Evolutionary conservation across 2,329 filamentous ascomycete species (phyloP).

Genomic region (Lasiodiplodia sp.): DNA sequence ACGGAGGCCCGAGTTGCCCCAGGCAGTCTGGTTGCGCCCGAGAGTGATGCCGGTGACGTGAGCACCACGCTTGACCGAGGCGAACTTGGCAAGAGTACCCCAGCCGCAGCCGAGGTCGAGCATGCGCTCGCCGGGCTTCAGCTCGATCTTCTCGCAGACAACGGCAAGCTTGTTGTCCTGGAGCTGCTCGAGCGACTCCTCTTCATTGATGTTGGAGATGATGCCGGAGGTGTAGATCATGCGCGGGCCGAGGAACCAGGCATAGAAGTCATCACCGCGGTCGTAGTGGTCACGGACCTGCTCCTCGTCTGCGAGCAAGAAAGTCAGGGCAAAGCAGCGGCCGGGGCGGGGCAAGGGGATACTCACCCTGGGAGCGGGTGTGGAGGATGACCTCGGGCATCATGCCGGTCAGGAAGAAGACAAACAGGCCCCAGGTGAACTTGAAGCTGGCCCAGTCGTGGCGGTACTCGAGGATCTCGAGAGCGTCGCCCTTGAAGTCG

Average conservation of each 20-base stretch:
- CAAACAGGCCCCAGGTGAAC: constrained; percentile 85
- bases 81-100: constrained; percentile 94
- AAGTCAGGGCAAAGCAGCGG: constrained; percentile 9
- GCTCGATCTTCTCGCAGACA: constrained; percentile 93
- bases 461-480: constrained; percentile 90
- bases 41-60: constrained; percentile 89
- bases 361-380: constrained; percentile 81
- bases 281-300: constrained; percentile 98
- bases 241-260: constrained; percentile 95
- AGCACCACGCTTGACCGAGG: constrained; percentile 89
- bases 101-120: constrained; percentile 98
- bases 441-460: constrained; percentile 97
- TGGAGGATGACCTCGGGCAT: constrained; percentile 92
- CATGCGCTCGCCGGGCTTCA: constrained; percentile 80
- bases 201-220: constrained; percentile 84
- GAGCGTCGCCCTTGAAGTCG: constrained; percentile 90
- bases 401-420: constrained; percentile 86
- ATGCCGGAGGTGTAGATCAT: constrained; percentile 99
- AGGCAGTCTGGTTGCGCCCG: constrained; percentile 93
- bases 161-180: constrained; percentile 97
- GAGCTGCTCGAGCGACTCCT: constrained; percentile 91
- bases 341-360: not conserved
- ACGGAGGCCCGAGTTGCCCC: constrained; percentile 90
- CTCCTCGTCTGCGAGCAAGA: constrained; percentile 78
- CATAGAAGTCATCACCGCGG: constrained; percentile 97